A percentile compares a stretch with the other conserved stretches of the same genome.
Evolutionary conservation across 768 basidiomycete genomes (phyloP).

Genomic region (Rhodotorula taiwanensis): DNA sequence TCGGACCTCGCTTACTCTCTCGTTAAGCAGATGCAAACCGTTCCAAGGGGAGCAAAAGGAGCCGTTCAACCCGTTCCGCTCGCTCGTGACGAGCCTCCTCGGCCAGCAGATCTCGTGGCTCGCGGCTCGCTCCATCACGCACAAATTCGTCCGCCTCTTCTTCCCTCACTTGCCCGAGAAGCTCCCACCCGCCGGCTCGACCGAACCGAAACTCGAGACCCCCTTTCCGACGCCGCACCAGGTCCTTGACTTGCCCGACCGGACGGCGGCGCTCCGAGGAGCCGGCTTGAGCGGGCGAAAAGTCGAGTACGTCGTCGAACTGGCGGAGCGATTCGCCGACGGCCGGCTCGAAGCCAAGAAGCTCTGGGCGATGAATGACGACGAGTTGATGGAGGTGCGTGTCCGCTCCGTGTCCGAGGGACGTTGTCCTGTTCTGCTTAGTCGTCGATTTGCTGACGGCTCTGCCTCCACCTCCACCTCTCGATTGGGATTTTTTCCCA

Average conservation of each 20-base stretch:
- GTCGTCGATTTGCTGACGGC: too few relatives aligned
- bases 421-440: too few relatives aligned
- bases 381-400: constrained; percentile 48
- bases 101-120: constrained; percentile 74
- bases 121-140: constrained; percentile 74
- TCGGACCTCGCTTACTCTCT: not conserved
- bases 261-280: constrained; percentile 54
- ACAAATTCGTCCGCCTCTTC: constrained; percentile 69
- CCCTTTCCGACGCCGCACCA: constrained; percentile 64
- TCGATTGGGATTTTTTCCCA: too few relatives aligned
- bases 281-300: constrained; percentile 80
- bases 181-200: constrained; percentile 29
- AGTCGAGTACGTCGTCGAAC: constrained; percentile 77
- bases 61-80: constrained; percentile 72
- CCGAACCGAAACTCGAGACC: constrained; percentile 5
- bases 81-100: constrained; percentile 55
- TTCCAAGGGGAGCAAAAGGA: constrained; percentile 58
- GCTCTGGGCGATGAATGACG: constrained; percentile 63
- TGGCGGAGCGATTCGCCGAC: constrained; percentile 72
- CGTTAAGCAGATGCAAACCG: constrained; percentile 59
- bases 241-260: constrained; percentile 50
- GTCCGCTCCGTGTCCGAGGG: too few relatives aligned
- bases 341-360: constrained; percentile 69
- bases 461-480: not conserved
- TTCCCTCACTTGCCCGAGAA: constrained; percentile 68